These are phyloP conservation scores for Cairneyella variabilis DNA, from an alignment of 495 filamentous ascomycete species.

Conservation along the genomic window DNA sequence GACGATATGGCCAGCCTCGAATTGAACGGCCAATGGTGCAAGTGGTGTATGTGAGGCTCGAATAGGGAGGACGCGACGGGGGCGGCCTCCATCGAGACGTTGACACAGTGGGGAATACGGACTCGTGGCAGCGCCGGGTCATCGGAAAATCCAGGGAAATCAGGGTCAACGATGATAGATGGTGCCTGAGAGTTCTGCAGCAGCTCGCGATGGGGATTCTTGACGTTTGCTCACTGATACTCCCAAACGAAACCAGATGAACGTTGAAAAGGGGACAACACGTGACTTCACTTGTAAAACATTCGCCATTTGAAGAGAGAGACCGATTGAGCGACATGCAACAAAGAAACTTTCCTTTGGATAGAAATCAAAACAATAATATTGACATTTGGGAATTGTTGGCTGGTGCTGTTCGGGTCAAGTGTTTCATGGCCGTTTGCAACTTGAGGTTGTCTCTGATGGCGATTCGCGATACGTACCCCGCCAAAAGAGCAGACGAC, in stretches of 20 bases:
- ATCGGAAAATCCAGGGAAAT: background rate
- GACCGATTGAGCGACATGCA: no score
- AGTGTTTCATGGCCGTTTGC: background rate
- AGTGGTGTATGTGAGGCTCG: conserved; percentile 15
- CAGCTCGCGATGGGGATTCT: background rate
- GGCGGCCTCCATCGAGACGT: background rate
- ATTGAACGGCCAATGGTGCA: conserved; percentile 4
- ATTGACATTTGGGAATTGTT: background rate
- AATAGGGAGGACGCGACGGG: conserved; percentile 13
- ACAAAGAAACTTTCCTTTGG: background rate
- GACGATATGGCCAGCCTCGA: conserved; percentile 9
- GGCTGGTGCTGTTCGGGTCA: background rate
- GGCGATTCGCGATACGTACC: background rate
- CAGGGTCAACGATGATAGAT: conserved; percentile 2
- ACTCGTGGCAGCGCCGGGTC: conserved; percentile 3
- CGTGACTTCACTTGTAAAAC: background rate
- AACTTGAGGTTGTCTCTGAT: background rate
- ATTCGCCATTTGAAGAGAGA: background rate
- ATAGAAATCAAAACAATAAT: background rate
- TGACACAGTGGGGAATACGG: background rate
- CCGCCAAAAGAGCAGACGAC: conserved; percentile 1
- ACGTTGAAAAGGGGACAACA: conserved; percentile 1
- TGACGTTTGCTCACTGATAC: background rate
- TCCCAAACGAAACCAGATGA: no score
- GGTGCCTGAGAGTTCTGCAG: background rate